Base-by-base conservation (phyloP, 345 rosid species). In the Abelmoschus esculentus region DNA sequence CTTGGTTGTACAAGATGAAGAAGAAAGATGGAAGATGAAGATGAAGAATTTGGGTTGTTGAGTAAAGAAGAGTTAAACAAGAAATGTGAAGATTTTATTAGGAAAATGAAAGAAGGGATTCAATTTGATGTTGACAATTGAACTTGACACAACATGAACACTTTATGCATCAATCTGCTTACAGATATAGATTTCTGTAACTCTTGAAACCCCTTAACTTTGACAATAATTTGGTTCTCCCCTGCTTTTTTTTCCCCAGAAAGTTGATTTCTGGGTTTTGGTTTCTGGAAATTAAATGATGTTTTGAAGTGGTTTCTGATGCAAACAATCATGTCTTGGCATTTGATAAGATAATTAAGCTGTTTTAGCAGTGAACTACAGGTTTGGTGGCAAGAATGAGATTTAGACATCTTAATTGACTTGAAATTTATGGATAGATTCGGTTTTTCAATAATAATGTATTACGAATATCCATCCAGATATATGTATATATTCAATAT, bases 31-130 rank as follows among this genome's bases (percentile, higher is more conserved):
- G 55, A 64, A 8, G 77, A 68, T 32, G 80, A 68, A 67, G 71
- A 70, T 29, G 74, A 34, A 56, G 65, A 46, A 63, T 19, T 42
- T 53, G 78, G 59, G 53, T 70, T 63, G 60, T 63, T 83, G 29
- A 87, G 86, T 73, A 28, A 50, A 1, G 96, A 91, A 52, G 96
- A 87, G 40, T 76, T 87, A 34, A 81, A 91, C 79, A 78, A 79
- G 84, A 88, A 78, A 78, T 89, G 87, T 56, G 97, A 89, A 0
- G 85, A 88, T 1, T 92, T 89, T 76, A 89, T 89, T 22, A 88
- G 74, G 58, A 85, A 36, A 78, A 78, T 92, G 89, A 88, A 66
- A 60, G 75, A 74, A 6, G 73, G 19, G 54, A 86, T 90, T 70
- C 55, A 76, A 69, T 36, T 26, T 6, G 82, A 80, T 71, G 74